Conservation (phyloP, 2,329 filamentous ascomycete genomes). For the Claviceps spartinae region DNA sequence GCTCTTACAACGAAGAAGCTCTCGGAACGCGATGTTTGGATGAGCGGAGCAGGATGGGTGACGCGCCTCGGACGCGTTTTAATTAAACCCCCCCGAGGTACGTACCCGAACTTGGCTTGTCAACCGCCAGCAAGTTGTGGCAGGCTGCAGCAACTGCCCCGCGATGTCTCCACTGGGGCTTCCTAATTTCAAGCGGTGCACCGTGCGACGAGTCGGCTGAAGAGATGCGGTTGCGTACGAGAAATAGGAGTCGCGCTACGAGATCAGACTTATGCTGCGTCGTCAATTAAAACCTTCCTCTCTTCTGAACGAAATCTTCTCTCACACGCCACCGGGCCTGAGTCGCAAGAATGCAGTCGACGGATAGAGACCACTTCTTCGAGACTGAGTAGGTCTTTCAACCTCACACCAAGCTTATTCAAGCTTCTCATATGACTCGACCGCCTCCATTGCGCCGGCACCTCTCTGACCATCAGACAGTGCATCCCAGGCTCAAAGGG, state of each 20-base stretch:
- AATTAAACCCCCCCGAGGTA: slow-evolving; percentile 6
- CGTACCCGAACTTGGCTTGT: neutral
- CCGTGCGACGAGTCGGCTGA: neutral
- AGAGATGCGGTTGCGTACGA: neutral
- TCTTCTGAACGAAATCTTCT: neutral
- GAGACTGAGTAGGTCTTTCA: slow-evolving; percentile 61
- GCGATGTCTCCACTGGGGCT: slow-evolving; percentile 1
- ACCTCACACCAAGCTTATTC: neutral
- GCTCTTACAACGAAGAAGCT: neutral
- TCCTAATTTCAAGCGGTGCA: neutral
- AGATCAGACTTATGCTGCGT: neutral
- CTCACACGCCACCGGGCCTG: neutral
- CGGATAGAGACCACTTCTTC: slow-evolving; percentile 74
- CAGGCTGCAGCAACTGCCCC: no score
- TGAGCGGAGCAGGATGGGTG: slow-evolving; percentile 7
- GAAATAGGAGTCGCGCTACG: neutral
- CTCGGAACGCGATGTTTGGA: neutral
- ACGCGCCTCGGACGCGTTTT: slow-evolving; percentile 28
- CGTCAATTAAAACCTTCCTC: neutral
- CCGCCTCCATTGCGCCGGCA: neutral
- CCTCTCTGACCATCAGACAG: slow-evolving; percentile 17
- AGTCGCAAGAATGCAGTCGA: slow-evolving; percentile 47
- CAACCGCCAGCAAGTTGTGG: neutral
- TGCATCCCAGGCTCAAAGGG: slow-evolving; percentile 32
- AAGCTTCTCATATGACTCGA: neutral